A percentile compares a stretch with the other conserved stretches of the same genome.
These are phyloP conservation scores for Podila epigama DNA, from an alignment of 192 early-diverging fungal species.

Conservation along the genomic window DNA sequence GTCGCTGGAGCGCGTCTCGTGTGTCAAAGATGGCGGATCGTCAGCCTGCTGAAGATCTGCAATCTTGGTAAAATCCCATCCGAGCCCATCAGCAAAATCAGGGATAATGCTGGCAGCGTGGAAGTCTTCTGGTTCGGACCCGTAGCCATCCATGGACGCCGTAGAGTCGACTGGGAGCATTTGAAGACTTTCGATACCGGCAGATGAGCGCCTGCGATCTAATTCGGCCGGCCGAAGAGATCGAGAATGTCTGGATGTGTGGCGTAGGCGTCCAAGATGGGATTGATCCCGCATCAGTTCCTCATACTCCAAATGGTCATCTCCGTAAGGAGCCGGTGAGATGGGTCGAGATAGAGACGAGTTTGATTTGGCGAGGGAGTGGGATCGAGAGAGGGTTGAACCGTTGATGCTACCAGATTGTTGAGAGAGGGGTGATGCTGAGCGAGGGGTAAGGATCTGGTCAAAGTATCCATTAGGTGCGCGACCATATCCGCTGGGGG, in stretches of 20 bases:
- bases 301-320: slow-evolving; percentile 25
- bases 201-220: slow-evolving; percentile 29
- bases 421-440: slow-evolving; percentile 32
- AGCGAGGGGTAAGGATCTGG: slow-evolving; percentile 19
- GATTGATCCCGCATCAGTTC: slow-evolving; percentile 38
- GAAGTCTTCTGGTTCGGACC: slow-evolving; percentile 30
- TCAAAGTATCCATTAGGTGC: slow-evolving; percentile 22
- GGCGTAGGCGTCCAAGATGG: slow-evolving; percentile 20
- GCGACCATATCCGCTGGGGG: slow-evolving; percentile 8
- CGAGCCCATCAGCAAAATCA: slow-evolving; percentile 37
- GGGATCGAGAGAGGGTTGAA: slow-evolving; percentile 22
- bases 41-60: slow-evolving; percentile 19
- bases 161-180: slow-evolving; percentile 29
- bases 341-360: slow-evolving; percentile 28
- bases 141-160: slow-evolving; percentile 29
- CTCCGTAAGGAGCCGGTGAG: slow-evolving; percentile 20
- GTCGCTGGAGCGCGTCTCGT: too few relatives aligned
- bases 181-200: slow-evolving; percentile 41
- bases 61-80: slow-evolving; percentile 41
- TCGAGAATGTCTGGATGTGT: slow-evolving; percentile 8
- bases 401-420: slow-evolving; percentile 1
- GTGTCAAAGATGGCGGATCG: background rate
- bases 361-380: slow-evolving; percentile 33
- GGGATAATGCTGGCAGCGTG: slow-evolving; percentile 6
- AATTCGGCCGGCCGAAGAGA: slow-evolving; percentile 13